phyloP scores from a whole-genome alignment of 768 basidiomycete genomes.

The Strobilomyces dryophilus region DNA sequence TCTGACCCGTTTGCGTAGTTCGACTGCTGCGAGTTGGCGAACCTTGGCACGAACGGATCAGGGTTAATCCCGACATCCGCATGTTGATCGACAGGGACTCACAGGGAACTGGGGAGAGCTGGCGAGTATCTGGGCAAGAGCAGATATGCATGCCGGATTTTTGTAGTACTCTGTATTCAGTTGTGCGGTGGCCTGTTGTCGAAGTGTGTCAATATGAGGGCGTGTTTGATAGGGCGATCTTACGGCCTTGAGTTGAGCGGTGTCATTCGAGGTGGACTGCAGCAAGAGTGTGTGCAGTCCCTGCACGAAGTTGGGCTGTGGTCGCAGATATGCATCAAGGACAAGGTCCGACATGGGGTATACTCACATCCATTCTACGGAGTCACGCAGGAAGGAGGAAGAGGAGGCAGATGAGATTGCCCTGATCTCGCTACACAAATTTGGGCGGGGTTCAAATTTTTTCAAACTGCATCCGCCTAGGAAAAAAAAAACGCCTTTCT shows the following conservation, averaged over 20 bases:
- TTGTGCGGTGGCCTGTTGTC: conserved; percentile 75
- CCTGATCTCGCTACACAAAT: conserved; percentile 33
- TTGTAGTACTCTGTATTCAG: conserved; percentile 94
- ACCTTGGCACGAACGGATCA: conserved; percentile 47
- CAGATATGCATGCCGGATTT: conserved; percentile 84
- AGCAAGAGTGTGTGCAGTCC: conserved; percentile 80
- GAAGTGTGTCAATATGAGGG: conserved; percentile 7
- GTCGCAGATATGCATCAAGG: conserved; percentile 4
- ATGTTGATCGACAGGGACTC: conserved; percentile 32
- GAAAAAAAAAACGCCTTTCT: not conserved
- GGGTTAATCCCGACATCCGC: conserved; percentile 7
- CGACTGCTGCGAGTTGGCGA: conserved; percentile 95
- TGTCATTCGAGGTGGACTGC: conserved; percentile 81
- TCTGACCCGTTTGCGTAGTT: conserved; percentile 88
- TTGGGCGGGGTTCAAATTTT: conserved; percentile 56
- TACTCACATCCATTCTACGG: conserved; percentile 30
- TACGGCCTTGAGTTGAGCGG: conserved; percentile 83
- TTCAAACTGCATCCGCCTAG: conserved; percentile 47
- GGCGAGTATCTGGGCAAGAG: conserved; percentile 81
- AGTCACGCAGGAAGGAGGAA: conserved; percentile 24
- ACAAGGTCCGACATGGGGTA: not conserved
- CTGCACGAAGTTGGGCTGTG: conserved; percentile 70
- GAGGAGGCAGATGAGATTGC: conserved; percentile 26
- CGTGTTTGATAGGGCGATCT: conserved; percentile 34
- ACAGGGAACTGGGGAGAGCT: conserved; percentile 82